Conservation (phyloP, 805 yeast genomes). For the Yamadazyma phyllophila region DNA sequence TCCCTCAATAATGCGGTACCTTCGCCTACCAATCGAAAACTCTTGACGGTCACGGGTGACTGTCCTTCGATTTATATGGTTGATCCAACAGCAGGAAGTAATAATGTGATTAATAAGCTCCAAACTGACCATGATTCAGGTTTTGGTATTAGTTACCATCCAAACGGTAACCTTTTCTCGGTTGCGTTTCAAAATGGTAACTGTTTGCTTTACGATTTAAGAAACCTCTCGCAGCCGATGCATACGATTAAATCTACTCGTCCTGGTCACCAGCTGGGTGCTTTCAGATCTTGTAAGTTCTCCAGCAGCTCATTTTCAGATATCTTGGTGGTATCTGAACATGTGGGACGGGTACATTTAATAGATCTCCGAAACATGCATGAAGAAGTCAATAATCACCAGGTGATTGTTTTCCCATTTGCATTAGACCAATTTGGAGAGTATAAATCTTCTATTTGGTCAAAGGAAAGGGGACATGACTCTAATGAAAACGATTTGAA, state of each 20-base stretch:
- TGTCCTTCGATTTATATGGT: constrained; percentile 59
- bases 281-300: constrained; percentile 59
- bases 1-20: constrained; percentile 74
- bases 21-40: constrained; percentile 43
- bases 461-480: not conserved
- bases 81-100: constrained; percentile 36
- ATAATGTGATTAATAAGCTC: constrained; percentile 24
- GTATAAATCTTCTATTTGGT: constrained; percentile 14
- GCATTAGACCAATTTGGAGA: constrained; percentile 41
- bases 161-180: constrained; percentile 72
- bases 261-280: constrained; percentile 53
- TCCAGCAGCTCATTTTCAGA: constrained; percentile 65
- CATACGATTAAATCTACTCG: constrained; percentile 61
- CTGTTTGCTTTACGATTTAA: constrained; percentile 70
- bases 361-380: constrained; percentile 70
- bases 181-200: constrained; percentile 86
- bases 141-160: constrained; percentile 75
- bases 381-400: constrained; percentile 50
- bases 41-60: constrained; percentile 69
- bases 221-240: constrained; percentile 57
- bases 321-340: constrained; percentile 74
- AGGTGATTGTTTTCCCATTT: constrained; percentile 67
- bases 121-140: constrained; percentile 73
- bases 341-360: constrained; percentile 82
- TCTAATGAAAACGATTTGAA: constrained; percentile 3